Conservation (phyloP, 805 yeast genomes). For the Candida ascalaphidarum region DNA sequence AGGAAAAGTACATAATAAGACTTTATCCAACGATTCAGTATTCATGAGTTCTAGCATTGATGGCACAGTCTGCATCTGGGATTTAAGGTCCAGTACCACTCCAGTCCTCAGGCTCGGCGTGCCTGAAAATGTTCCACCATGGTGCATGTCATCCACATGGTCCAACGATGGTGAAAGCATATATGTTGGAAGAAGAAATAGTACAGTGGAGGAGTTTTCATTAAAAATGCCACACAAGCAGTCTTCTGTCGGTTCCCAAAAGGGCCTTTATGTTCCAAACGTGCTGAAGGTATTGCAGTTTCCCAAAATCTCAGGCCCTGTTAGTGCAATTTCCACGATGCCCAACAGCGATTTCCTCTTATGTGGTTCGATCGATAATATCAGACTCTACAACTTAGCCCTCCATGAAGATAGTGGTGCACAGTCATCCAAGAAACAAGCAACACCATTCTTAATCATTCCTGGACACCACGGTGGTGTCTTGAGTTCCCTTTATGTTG, state of each 20-base stretch:
- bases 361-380: constrained; percentile 87
- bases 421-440: constrained; percentile 25
- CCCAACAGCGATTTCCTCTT: constrained; percentile 74
- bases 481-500: constrained; percentile 68
- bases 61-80: constrained; percentile 81
- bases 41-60: constrained; percentile 79
- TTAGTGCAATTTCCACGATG: constrained; percentile 68
- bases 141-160: constrained; percentile 92
- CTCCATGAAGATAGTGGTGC: constrained; percentile 25
- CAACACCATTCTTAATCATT: constrained; percentile 76
- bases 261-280: constrained; percentile 26
- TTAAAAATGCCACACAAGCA: constrained; percentile 46
- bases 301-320: constrained; percentile 88
- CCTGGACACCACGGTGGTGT: constrained; percentile 97
- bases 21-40: constrained; percentile 32
- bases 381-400: constrained; percentile 73
- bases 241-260: constrained; percentile 10
- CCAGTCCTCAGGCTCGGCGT: constrained; percentile 43
- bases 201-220: constrained; percentile 71
- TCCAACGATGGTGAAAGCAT: constrained; percentile 71
- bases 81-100: constrained; percentile 41
- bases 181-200: constrained; percentile 84
- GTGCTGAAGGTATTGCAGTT: constrained; percentile 57
- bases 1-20: constrained; percentile 13
- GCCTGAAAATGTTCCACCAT: constrained; percentile 73